A percentile compares a stretch with the other conserved stretches of the same genome.
Evolutionary conservation across 352 stramenopile genomes (phyloP).

Genomic region (Globisporangium nunn): DNA sequence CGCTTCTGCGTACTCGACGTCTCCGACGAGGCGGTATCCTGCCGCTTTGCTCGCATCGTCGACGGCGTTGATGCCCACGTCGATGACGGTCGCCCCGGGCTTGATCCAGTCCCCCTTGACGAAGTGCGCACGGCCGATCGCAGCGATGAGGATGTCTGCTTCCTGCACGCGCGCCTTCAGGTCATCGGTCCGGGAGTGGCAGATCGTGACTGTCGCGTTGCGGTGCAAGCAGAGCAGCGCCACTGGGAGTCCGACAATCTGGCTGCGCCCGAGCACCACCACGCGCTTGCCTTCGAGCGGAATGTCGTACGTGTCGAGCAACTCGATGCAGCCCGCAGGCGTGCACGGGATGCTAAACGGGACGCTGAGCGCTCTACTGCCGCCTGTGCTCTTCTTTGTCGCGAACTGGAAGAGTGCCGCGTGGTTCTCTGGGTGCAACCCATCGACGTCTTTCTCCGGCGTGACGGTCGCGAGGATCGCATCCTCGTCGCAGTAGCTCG

Average conservation of each 20-base stretch:
- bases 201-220: slow-evolving; percentile 97
- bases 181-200: slow-evolving; percentile 93
- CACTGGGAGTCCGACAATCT: slow-evolving; percentile 97
- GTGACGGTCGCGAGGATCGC: slow-evolving; percentile 89
- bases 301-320: slow-evolving; percentile 89
- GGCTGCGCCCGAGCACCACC: slow-evolving; percentile 95
- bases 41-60: slow-evolving; percentile 71
- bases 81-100: slow-evolving; percentile 94
- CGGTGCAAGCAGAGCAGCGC: slow-evolving; percentile 91
- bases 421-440: slow-evolving; percentile 96
- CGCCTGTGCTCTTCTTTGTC: slow-evolving; percentile 24
- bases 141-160: slow-evolving; percentile 97
- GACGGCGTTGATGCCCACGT: slow-evolving; percentile 98
- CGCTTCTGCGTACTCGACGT: slow-evolving; percentile 92
- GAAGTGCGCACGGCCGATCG: slow-evolving; percentile 90
- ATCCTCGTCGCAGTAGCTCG: slow-evolving; percentile 90
- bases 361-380: slow-evolving; percentile 22
- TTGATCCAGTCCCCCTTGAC: slow-evolving; percentile 97
- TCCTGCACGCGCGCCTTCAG: slow-evolving; percentile 61
- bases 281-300: slow-evolving; percentile 92
- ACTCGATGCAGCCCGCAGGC: slow-evolving; percentile 93
- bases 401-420: slow-evolving; percentile 85
- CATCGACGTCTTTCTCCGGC: slow-evolving; percentile 96
- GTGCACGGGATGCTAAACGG: slow-evolving; percentile 93
- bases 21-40: slow-evolving; percentile 94